Percentiles rank a stretch among this genome's conserved stretches.
Conservation (phyloP, 225 moss, liverwort and hornwort species). For the Physcomitrellopsis africana region DNA sequence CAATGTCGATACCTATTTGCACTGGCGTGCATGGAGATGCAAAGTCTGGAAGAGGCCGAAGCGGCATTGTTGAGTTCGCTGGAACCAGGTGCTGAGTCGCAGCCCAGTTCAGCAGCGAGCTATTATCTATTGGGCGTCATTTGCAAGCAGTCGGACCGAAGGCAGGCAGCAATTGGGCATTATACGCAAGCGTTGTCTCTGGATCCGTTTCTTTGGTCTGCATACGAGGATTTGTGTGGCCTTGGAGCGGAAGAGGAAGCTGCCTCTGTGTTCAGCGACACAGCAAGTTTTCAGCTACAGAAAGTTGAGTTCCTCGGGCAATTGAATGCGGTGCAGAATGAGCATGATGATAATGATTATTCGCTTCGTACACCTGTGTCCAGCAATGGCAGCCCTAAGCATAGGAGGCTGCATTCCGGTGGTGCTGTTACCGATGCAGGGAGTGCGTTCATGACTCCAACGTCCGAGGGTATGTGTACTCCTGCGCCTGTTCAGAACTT, state of each 20-base stretch:
- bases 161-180: conserved; percentile 85
- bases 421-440: conserved; percentile 58
- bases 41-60: conserved; percentile 82
- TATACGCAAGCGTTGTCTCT: conserved; percentile 81
- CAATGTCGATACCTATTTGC: conserved; percentile 94
- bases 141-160: conserved; percentile 88
- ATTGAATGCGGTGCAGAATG: conserved; percentile 44
- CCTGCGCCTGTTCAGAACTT: conserved; percentile 33
- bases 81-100: conserved; percentile 61
- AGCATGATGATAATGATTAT: conserved; percentile 79
- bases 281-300: conserved; percentile 65
- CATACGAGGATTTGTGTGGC: conserved; percentile 89
- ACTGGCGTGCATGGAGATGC: conserved; percentile 94
- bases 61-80: conserved; percentile 68
- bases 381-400: conserved; percentile 82
- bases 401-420: conserved; percentile 69
- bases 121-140: conserved; percentile 90
- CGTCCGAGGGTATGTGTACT: conserved; percentile 42
- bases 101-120: conserved; percentile 61
- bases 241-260: conserved; percentile 97
- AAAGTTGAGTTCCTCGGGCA: conserved; percentile 73
- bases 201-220: conserved; percentile 96
- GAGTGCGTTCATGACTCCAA: conserved; percentile 71
- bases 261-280: conserved; percentile 69
- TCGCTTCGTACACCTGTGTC: conserved; percentile 61